phyloP scores from a whole-genome alignment of 2,329 filamentous ascomycete genomes.

The Xylariaceae sp. region DNA sequence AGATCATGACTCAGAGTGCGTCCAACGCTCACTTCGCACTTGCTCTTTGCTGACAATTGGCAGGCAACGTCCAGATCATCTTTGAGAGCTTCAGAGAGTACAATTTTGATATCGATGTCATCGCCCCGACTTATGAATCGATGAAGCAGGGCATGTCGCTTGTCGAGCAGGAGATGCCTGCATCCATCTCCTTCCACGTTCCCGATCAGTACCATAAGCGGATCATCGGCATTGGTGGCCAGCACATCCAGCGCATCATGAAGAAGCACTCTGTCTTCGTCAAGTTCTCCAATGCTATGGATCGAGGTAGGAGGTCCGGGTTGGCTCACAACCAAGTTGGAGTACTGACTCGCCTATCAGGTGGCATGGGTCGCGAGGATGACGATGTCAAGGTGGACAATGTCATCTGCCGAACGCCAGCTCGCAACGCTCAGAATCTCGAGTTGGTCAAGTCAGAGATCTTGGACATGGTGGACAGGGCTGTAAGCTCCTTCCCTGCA shows the following conservation, averaged over 20 bases:
- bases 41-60: slow-evolving; percentile 17
- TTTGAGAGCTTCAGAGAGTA: slow-evolving; percentile 99
- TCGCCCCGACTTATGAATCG: slow-evolving; percentile 83
- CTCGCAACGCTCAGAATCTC: slow-evolving; percentile 91
- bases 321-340: not conserved
- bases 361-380: slow-evolving; percentile 84
- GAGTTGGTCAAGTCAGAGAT: slow-evolving; percentile 98
- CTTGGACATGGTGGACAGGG: slow-evolving; percentile 97
- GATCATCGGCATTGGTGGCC: slow-evolving; percentile 95
- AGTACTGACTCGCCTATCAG: slow-evolving; percentile 15
- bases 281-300: slow-evolving; percentile 99
- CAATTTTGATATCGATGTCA: slow-evolving; percentile 99
- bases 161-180: slow-evolving; percentile 98
- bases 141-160: slow-evolving; percentile 88
- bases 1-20: slow-evolving; percentile 96
- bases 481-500: slow-evolving; percentile 44
- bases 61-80: slow-evolving; percentile 92
- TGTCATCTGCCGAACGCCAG: slow-evolving; percentile 95
- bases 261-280: slow-evolving; percentile 99
- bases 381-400: slow-evolving; percentile 99
- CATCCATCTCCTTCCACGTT: slow-evolving; percentile 97
- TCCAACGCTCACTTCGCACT: slow-evolving; percentile 7
- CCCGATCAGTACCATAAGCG: slow-evolving; percentile 99
- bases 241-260: slow-evolving; percentile 99
- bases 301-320: slow-evolving; percentile 55